Evolutionary conservation across 1,284 basidiomycete species (phyloP), one percentile per base, ranked within the genome.

Genomic region (Ceratobasidium sp.): DNA sequence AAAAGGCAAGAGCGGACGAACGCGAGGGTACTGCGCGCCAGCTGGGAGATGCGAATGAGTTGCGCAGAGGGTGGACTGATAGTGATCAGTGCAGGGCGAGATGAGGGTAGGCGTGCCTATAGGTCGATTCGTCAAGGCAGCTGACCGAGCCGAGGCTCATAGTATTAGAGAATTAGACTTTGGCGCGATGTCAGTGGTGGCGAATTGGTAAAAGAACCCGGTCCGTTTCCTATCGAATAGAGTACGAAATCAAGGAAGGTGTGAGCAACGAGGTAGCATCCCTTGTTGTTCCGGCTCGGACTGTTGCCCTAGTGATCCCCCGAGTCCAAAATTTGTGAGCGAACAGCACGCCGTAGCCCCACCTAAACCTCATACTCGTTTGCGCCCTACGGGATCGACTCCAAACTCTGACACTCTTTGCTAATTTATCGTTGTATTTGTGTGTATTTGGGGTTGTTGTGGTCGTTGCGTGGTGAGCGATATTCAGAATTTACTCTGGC

Each of bases 391-490:
- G 54, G 59, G 13, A 41, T 37, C 16, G 43, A 19, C 27, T 22
- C n/a, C 59, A 46, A 11, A 22, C 59, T n/a, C 31, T 19, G 16
- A 19, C 54, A 58, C 54, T 59, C 41, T 37, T 58, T 59, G 46
- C 8, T 71, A 71, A 58, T 11, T 58, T 71, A 58, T 69, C n/a
- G 19, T 4, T 24, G 46, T 56, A 71, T 58, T 71, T 71, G 29
- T 39, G 34, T 37, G n/a, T 24, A 56, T 59, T 71, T 71, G 66
- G 66, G 53, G 9, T 22, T 71, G 66, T 71, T 69, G 66, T 69
- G 66, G 66, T 41, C 53, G 53, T 69, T 53, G 66, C 66, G 66
- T 59, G 65, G 66, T 71, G 49, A 49, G 66, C 31, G 19, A 24
- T 31, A 46, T 62, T 39, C 27, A 48, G 43, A 71, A 59, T 71